Evolutionary conservation across 108 stramenopile genomes (phyloP).

Genomic region (Aurantiochytrium sp.): DNA sequence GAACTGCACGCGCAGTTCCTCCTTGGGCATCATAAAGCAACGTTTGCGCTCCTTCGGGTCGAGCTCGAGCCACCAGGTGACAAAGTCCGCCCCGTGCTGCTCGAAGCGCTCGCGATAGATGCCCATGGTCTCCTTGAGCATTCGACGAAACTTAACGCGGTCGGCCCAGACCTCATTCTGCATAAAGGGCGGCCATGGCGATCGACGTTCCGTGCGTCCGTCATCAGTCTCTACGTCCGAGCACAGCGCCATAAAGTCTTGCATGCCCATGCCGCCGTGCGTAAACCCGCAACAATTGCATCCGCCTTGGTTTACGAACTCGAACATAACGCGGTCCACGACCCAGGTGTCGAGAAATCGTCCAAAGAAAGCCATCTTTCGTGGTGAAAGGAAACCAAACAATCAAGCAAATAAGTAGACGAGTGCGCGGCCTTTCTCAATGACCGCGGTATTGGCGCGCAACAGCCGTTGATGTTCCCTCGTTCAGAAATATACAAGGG

Average conservation of each 20-base stretch:
- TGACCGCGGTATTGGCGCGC: no score
- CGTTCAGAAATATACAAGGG: no score
- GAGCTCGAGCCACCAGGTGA: background rate
- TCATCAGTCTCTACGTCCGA: constrained; percentile 3
- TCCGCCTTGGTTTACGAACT: background rate
- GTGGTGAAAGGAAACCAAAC: no score
- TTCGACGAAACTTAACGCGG: background rate
- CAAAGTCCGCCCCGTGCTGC: background rate
- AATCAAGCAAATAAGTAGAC: no score
- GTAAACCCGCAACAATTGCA: constrained; percentile 15
- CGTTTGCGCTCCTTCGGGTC: background rate
- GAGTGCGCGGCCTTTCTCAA: no score
- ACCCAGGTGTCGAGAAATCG: constrained; percentile 1
- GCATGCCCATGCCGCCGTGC: constrained; percentile 15
- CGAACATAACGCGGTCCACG: background rate
- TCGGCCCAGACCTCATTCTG: constrained; percentile 16
- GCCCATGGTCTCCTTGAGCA: constrained; percentile 16
- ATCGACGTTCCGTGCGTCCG: background rate
- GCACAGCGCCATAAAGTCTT: constrained; percentile 1
- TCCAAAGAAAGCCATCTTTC: background rate
- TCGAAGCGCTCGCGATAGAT: background rate
- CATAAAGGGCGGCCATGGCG: constrained; percentile 10
- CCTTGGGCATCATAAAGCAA: constrained; percentile 18
- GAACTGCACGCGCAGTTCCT: background rate
- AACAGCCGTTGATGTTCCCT: no score